Base-by-base conservation (phyloP, 179 eudicot species). In the Silene vulgaris region DNA sequence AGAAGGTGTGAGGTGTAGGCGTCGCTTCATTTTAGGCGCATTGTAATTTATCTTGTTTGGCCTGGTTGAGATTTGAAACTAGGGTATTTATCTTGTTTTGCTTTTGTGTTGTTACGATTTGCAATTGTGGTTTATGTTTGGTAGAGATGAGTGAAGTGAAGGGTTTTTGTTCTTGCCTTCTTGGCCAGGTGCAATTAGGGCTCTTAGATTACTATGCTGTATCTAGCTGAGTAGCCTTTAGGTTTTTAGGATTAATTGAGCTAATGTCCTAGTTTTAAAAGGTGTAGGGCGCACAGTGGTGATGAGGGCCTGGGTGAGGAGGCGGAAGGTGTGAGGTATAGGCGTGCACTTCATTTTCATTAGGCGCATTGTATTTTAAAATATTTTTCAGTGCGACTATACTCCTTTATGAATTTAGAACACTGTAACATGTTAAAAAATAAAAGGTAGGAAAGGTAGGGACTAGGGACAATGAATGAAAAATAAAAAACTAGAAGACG, bases 1-100 rank as follows among this genome's bases (percentile, higher is more conserved):
- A 14, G 14, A 45, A 52, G 59, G 17, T 52, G 17, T 16, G 17
- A 13, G 59, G 17, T 52, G n/a, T 13, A 14, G 48, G 48, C 48
- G 48, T 37, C 57, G 0, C 57, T 50, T 50, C 57, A 19, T 19
- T 59, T 8, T 19, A 19, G 66, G 66, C 23, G 40, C 32, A 11
- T 65, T 29, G 32, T 32, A 32, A 19, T 72, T 3, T 21, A 29
- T 65, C 9, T 16, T 56, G 9, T 72, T 71, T 61, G 5, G 7
- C 23, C 29, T 73, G 80, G 65, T 62, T 68, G 62, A 30, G 77
- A 59, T 29, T 80, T 62, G 67, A 21, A 29, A 28, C 17, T 8
- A 13, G 71, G 76, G n/a, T 13, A 4, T 40, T 69, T 56, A 4
- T 61, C 7, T 59, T 67, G 48, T 77, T 75, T 0, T 32, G 21